Evolutionary conservation across 176 grass and related monocot genomes (phyloP).

Genomic region (Eragrostis nindensis): DNA sequence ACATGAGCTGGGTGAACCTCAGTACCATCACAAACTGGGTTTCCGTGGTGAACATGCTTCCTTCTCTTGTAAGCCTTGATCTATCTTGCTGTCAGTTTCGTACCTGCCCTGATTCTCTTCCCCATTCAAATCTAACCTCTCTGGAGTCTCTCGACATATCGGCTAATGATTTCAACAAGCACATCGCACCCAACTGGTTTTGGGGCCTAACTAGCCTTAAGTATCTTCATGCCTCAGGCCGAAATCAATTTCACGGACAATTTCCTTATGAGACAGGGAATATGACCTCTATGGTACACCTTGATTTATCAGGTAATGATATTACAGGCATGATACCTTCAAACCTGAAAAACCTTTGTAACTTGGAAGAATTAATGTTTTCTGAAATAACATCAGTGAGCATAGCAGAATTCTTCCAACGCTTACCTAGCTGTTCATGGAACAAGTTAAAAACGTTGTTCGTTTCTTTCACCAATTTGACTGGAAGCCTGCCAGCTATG

Average conservation of each 20-base stretch:
- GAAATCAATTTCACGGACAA: background rate
- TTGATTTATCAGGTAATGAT: background rate
- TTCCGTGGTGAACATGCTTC: too few relatives aligned
- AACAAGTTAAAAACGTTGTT: background rate
- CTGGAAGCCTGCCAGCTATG: too few relatives aligned
- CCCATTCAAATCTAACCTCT: slow-evolving; percentile 28
- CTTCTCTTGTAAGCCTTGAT: background rate
- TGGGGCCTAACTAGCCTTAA: background rate
- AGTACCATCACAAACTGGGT: too few relatives aligned
- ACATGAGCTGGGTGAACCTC: too few relatives aligned
- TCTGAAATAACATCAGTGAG: background rate
- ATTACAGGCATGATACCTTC: slow-evolving; percentile 14
- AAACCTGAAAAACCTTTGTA: background rate
- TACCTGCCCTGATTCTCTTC: background rate
- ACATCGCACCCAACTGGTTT: slow-evolving; percentile 24
- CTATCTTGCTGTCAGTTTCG: background rate
- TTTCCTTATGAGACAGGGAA: background rate
- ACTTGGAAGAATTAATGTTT: background rate
- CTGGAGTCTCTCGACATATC: background rate
- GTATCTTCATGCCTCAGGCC: too few relatives aligned
- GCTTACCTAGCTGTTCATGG: slow-evolving; percentile 9
- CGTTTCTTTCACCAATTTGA: background rate
- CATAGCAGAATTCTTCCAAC: slow-evolving; percentile 17
- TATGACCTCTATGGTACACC: background rate
- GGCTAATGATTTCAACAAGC: accelerated